A percentile compares a stretch with the other conserved stretches of the same genome.
phyloP scores from a whole-genome alignment of 31 red algal genomes.

The Endocladia muricata region DNA sequence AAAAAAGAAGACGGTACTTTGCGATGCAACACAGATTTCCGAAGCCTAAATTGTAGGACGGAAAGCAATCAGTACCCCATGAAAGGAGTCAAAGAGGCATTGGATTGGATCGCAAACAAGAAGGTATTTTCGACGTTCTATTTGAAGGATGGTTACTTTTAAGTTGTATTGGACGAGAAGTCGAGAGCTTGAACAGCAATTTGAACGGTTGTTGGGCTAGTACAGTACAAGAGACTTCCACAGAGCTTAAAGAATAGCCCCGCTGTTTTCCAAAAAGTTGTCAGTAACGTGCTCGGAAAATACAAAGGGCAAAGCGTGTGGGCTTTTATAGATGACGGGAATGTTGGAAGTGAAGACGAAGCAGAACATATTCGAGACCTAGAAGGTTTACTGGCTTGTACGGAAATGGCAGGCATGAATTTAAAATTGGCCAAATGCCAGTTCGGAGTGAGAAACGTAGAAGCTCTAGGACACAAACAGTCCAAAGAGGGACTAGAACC shows the following conservation, averaged over 20 bases:
- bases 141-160: background rate
- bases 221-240: background rate
- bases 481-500: background rate
- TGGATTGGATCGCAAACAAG: slow-evolving; percentile 3
- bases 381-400: background rate
- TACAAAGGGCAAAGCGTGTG: background rate
- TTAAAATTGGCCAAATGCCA: background rate
- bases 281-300: background rate
- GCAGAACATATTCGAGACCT: background rate
- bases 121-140: background rate
- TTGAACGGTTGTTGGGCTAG: background rate
- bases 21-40: background rate
- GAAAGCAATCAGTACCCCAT: background rate
- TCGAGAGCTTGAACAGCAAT: background rate
- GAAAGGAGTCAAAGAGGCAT: background rate
- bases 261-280: background rate
- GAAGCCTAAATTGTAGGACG: background rate
- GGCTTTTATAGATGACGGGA: background rate
- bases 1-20: background rate
- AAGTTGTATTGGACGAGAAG: background rate
- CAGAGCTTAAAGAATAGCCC: background rate
- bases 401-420: background rate
- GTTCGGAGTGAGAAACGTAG: slow-evolving; percentile 1
- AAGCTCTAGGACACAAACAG: slow-evolving; percentile 3
- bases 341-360: background rate